Evolutionary conservation across 1,284 basidiomycete species (phyloP), one percentile per base, ranked within the genome.

Genomic region (Calocybe gambosa): DNA sequence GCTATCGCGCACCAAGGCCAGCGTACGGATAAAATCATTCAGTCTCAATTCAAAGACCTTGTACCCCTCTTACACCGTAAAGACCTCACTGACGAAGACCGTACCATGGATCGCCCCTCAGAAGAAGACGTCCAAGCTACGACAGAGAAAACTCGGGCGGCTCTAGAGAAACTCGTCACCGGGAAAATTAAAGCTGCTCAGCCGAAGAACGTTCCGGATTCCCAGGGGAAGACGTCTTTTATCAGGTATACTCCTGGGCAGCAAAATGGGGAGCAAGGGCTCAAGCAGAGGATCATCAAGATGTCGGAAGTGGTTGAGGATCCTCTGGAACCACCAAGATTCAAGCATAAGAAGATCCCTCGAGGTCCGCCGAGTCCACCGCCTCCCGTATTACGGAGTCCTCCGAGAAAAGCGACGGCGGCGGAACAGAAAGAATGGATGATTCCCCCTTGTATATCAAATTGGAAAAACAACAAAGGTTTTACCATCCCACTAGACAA

Each of bases 381-480:
- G 1, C 92, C 95, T 1, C 95, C 96, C n/a, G 91, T 99, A 0
- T 71, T 99, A 42, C 84, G 95, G 36, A 93, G 89, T 69, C 96
- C 96, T 1, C 96, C 96, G 5, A 78, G 96, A 46, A 95, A 97
- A 59, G 92, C 92, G 2, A 96, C 95, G 0, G 90, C 91, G 2
- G 89, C 93, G 50, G 96, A 99, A 63, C 95, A 98, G 69, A 98
- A 98, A 68, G 95, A 98, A 60, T 98, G 96, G 96, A 97, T 97
- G 93, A 98, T 99, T 46, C 96, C 96, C 2, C 96, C 96, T 13
- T 98, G 93, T 66, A 97, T 99, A 53, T 97, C 93, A 26, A 99
- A 99, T 70, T 99, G 96, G 96, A 99, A 99, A 75, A 99, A 99
- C 75, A 98, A 99, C 82, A 98, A 98, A 69, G 96, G 96, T 77